phyloP scores from a whole-genome alignment of 2,329 filamentous ascomycete genomes.

The Fusarium nisikadoi region DNA sequence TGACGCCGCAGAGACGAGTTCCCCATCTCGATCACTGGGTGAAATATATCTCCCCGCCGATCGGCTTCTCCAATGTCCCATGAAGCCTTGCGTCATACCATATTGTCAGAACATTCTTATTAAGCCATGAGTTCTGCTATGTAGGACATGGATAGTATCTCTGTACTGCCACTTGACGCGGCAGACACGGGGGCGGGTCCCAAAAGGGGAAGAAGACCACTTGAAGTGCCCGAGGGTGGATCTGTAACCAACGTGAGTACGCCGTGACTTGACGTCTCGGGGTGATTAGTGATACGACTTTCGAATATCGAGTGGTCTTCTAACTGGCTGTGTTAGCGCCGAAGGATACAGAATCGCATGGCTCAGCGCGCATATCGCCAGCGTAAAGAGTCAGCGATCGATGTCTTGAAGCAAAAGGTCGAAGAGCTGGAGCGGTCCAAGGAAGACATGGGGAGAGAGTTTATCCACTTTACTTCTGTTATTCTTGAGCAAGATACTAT shows the following conservation, averaged over 20 bases:
- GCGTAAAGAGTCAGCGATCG: slow-evolving; percentile 13
- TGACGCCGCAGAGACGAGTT: background rate
- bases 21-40: background rate
- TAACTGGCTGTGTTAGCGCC: background rate
- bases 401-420: slow-evolving; percentile 1
- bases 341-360: slow-evolving; percentile 14
- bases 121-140: background rate
- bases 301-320: background rate
- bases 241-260: slow-evolving; percentile 1
- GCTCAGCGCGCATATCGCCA: slow-evolving; percentile 16
- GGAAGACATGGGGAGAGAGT: background rate
- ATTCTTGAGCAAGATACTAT: slow-evolving; percentile 1
- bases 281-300: background rate
- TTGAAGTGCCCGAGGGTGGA: background rate
- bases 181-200: background rate
- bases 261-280: background rate
- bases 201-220: slow-evolving; percentile 1
- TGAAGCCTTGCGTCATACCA: background rate
- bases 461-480: background rate
- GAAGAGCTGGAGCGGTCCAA: background rate
- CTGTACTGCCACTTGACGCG: background rate
- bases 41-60: background rate
- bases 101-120: background rate
- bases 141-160: background rate
- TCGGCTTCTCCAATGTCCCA: background rate